These are phyloP conservation scores for Syzygium grande DNA, from an alignment of 345 rosid genomes.

Conservation along the genomic window DNA sequence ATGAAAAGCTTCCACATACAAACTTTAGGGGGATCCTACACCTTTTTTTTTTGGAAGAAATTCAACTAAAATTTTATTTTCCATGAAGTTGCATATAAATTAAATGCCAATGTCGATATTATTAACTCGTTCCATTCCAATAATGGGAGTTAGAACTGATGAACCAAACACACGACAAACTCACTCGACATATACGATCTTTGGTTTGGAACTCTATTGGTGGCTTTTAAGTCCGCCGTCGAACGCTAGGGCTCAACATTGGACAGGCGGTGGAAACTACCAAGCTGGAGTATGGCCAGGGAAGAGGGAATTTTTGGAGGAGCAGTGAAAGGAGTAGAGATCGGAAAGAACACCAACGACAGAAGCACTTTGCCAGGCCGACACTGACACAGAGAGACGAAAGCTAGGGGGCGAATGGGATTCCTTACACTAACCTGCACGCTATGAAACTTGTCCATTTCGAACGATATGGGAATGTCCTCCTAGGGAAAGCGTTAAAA, in stretches of 20 bases:
- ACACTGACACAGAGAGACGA: not conserved
- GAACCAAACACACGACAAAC: not conserved
- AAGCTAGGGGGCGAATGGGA: not conserved
- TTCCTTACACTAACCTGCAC: not conserved
- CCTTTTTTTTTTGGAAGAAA: not conserved
- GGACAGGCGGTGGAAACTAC: not conserved
- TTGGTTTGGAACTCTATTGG: not conserved
- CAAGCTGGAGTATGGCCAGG: not conserved
- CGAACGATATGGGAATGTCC: not conserved
- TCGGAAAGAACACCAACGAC: not conserved
- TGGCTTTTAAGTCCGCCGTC: not conserved
- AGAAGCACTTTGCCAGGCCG: not conserved
- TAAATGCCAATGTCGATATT: not conserved
- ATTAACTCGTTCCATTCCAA: not conserved
- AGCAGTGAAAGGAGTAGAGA: not conserved
- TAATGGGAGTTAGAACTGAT: not conserved
- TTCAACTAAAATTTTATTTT: not conserved
- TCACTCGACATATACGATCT: not conserved
- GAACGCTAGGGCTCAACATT: not conserved
- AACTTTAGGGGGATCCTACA: not conserved
- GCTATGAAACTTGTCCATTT: not conserved
- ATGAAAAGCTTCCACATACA: not conserved
- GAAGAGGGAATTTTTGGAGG: not conserved
- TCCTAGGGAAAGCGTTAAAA: not conserved
- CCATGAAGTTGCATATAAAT: not conserved